phyloP scores from a whole-genome alignment of 805 yeast genomes.

The Cyberlindnera petersonii region DNA sequence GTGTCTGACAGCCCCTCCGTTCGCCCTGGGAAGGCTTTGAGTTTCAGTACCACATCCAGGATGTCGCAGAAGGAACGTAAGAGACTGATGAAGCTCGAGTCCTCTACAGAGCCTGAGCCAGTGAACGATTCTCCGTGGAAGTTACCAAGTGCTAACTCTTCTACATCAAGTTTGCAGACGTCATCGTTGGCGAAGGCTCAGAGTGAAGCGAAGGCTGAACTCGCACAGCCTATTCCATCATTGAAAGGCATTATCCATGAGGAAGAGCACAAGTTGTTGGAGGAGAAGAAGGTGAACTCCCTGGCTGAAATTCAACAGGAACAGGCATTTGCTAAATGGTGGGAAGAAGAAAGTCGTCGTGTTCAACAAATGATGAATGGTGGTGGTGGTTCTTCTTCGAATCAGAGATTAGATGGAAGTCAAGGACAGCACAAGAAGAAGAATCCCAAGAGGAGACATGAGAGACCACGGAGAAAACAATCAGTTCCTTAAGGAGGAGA shows the following conservation, averaged over 20 bases:
- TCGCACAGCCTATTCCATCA: slow-evolving; percentile 27
- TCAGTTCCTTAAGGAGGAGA: slow-evolving; percentile 18
- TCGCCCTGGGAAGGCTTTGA: background rate
- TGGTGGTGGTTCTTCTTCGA: background rate
- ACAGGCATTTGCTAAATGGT: slow-evolving; percentile 84
- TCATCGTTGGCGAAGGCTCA: slow-evolving; percentile 21
- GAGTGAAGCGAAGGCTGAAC: slow-evolving; percentile 17
- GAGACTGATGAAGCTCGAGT: slow-evolving; percentile 32
- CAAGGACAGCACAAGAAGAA: slow-evolving; percentile 6
- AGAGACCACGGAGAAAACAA: slow-evolving; percentile 12
- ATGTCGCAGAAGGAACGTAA: slow-evolving; percentile 59
- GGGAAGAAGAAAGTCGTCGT: slow-evolving; percentile 71
- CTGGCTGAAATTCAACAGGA: slow-evolving; percentile 74
- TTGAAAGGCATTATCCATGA: slow-evolving; percentile 43
- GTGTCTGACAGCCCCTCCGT: slow-evolving; percentile 4
- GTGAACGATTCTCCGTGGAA: slow-evolving; percentile 21
- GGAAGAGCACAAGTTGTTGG: slow-evolving; percentile 40
- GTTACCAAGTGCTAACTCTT: slow-evolving; percentile 9
- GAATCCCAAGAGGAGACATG: slow-evolving; percentile 5
- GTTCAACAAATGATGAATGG: slow-evolving; percentile 44
- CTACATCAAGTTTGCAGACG: slow-evolving; percentile 10
- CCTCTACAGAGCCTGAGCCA: background rate
- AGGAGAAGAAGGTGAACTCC: slow-evolving; percentile 35
- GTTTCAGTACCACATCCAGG: slow-evolving; percentile 9
- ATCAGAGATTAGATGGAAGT: background rate